These are phyloP conservation scores for Krasilnikovozyma curviuscula DNA, from an alignment of 768 basidiomycete species.

Conservation along the genomic window DNA sequence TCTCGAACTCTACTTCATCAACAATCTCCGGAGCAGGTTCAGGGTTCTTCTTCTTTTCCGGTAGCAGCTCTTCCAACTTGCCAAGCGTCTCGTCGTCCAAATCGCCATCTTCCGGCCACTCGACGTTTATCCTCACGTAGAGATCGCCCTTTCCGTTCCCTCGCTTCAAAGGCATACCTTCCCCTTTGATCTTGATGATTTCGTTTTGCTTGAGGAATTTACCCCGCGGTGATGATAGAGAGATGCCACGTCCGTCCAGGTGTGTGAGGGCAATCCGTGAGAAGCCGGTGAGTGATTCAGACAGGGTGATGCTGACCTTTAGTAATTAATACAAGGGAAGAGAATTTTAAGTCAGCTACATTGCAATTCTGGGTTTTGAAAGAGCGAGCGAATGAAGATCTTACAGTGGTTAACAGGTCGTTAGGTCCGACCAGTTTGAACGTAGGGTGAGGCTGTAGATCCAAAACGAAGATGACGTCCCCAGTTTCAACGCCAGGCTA, in stretches of 20 bases:
- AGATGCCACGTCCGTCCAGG: constrained; percentile 80
- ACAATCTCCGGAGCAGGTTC: constrained; percentile 53
- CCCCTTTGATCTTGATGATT: constrained; percentile 48
- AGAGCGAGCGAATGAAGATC: background rate
- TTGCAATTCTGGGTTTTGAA: too few relatives aligned
- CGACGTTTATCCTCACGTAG: constrained; percentile 60
- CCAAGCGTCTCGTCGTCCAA: constrained; percentile 26
- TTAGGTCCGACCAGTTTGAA: constrained; percentile 43
- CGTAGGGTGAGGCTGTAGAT: constrained; percentile 45
- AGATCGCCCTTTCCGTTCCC: constrained; percentile 52
- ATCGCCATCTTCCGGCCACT: constrained; percentile 47
- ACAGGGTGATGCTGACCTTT: constrained; percentile 56
- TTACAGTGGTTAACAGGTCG: constrained; percentile 49
- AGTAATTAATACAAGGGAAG: background rate
- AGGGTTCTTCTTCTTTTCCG: constrained; percentile 55
- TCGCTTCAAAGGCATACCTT: constrained; percentile 60
- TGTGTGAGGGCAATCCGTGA: constrained; percentile 75
- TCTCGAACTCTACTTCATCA: constrained; percentile 51
- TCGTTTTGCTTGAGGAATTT: constrained; percentile 28
- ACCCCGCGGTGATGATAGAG: constrained; percentile 50
- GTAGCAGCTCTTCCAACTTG: constrained; percentile 50
- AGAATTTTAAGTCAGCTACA: too few relatives aligned
- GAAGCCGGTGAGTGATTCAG: constrained; percentile 90
- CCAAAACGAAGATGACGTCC: constrained; percentile 71
- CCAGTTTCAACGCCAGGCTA: constrained; percentile 74